Conservation (phyloP, 2,329 filamentous ascomycete genomes). For the Mariannaea elegans region DNA sequence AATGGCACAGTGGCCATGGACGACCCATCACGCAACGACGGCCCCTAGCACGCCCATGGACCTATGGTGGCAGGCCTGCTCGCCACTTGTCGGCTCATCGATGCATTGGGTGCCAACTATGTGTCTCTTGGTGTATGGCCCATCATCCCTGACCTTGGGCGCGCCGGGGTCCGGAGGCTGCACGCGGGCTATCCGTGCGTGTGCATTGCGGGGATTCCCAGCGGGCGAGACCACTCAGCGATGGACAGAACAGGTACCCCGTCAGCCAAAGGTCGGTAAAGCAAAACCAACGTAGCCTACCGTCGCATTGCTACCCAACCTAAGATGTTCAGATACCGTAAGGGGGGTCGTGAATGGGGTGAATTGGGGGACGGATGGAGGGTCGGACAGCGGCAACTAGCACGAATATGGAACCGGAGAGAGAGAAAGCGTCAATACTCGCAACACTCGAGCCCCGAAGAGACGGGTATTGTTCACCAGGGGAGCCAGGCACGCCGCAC, state of each 20-base stretch:
- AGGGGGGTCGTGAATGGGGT: not conserved
- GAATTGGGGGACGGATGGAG: conserved; percentile 13
- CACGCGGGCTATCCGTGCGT: conserved; percentile 40
- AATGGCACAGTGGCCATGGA: conserved; percentile 17
- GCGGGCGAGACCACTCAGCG: conserved; percentile 34
- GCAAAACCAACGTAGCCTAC: conserved; percentile 33
- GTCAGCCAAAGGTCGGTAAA: conserved; percentile 30
- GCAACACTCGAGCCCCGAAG: not conserved
- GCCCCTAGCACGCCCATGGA: not conserved
- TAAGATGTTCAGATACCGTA: conserved; percentile 11
- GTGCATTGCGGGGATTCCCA: conserved; percentile 34
- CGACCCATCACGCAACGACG: conserved; percentile 22
- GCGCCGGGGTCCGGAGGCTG: conserved; percentile 36
- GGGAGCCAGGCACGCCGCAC: conserved; percentile 8
- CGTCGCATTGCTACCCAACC: conserved; percentile 43
- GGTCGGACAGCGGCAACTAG: conserved; percentile 23
- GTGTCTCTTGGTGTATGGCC: conserved; percentile 43
- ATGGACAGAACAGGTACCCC: conserved; percentile 22
- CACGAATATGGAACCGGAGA: conserved; percentile 16
- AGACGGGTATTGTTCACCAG: not conserved
- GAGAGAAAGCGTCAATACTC: not conserved
- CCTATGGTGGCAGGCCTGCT: conserved; percentile 19
- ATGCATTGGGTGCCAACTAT: conserved; percentile 40
- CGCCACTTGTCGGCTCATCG: conserved; percentile 43
- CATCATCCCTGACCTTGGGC: conserved; percentile 39